These are phyloP conservation scores for Choiromyces venosus DNA, from an alignment of 495 filamentous ascomycete genomes.

Conservation along the genomic window DNA sequence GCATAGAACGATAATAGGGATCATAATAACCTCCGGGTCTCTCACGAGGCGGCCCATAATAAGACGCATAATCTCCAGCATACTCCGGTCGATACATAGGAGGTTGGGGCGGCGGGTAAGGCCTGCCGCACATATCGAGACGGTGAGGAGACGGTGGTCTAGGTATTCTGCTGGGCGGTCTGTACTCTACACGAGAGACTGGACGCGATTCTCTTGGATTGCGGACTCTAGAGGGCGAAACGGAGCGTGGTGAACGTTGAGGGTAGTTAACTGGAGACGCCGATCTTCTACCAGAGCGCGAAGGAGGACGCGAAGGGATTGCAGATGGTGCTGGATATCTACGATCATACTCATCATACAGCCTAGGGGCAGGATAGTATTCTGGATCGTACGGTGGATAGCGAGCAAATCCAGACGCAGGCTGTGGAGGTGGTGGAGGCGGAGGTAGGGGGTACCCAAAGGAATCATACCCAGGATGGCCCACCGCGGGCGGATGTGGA, in stretches of 20 bases:
- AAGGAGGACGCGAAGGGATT: slow-evolving; percentile 22
- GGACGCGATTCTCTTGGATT: slow-evolving; percentile 21
- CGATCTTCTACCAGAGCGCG: slow-evolving; percentile 28
- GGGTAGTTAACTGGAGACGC: slow-evolving; percentile 30
- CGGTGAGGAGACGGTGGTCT: slow-evolving; percentile 13
- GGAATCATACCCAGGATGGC: slow-evolving; percentile 28
- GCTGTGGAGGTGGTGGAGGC: slow-evolving; percentile 16
- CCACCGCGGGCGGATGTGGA: slow-evolving; percentile 14
- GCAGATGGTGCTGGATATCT: slow-evolving; percentile 23
- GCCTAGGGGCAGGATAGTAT: slow-evolving; percentile 33
- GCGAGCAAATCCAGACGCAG: slow-evolving; percentile 32
- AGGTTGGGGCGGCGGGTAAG: slow-evolving; percentile 17
- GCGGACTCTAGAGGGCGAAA: slow-evolving; percentile 26
- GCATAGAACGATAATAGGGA: slow-evolving; percentile 32
- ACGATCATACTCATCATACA: slow-evolving; percentile 39
- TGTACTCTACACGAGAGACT: slow-evolving; percentile 12
- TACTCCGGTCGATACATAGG: slow-evolving; percentile 16
- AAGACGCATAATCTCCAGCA: slow-evolving; percentile 16
- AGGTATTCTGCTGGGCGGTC: slow-evolving; percentile 21
- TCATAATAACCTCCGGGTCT: slow-evolving; percentile 29
- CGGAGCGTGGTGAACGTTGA: slow-evolving; percentile 26
- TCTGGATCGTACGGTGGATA: slow-evolving; percentile 28
- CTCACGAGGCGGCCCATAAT: slow-evolving; percentile 21
- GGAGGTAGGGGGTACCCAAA: slow-evolving; percentile 28
- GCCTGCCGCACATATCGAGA: slow-evolving; percentile 27